These are phyloP conservation scores for Trichomonas vaginalis DNA, from an alignment of 208 protist species.

Conservation along the genomic window DNA sequence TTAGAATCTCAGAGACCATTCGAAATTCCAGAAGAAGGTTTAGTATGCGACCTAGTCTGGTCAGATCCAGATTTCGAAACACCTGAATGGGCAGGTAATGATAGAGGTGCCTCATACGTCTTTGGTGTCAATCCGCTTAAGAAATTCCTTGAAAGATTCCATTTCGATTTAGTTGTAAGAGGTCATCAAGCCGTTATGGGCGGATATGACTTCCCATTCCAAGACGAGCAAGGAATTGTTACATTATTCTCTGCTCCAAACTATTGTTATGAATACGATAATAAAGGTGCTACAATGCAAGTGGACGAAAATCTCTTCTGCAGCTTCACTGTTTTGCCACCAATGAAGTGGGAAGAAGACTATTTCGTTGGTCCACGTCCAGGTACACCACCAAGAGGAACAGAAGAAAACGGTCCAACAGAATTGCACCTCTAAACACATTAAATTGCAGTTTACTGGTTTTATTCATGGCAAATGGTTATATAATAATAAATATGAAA, in stretches of 20 bases:
- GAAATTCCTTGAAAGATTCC: background rate
- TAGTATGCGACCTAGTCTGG: conserved; percentile 85
- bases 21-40: conserved; percentile 87
- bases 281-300: conserved; percentile 12
- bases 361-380: background rate
- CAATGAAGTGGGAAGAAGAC: background rate
- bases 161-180: background rate
- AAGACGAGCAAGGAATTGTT: conserved; percentile 33
- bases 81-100: background rate
- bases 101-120: conserved; percentile 69
- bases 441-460: too few relatives aligned
- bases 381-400: conserved; percentile 4
- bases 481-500: too few relatives aligned
- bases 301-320: conserved; percentile 17
- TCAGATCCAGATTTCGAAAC: background rate
- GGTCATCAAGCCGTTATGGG: conserved; percentile 11
- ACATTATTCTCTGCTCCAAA: conserved; percentile 18
- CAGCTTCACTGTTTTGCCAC: background rate
- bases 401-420: background rate
- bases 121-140: conserved; percentile 32
- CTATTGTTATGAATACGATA: conserved; percentile 18
- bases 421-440: background rate
- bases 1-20: conserved; percentile 62
- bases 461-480: too few relatives aligned
- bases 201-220: conserved; percentile 50